A percentile compares a stretch with the other conserved stretches of the same genome.
Conservation (phyloP, 2,329 filamentous ascomycete genomes). For the Clarireedia monteithiana region DNA sequence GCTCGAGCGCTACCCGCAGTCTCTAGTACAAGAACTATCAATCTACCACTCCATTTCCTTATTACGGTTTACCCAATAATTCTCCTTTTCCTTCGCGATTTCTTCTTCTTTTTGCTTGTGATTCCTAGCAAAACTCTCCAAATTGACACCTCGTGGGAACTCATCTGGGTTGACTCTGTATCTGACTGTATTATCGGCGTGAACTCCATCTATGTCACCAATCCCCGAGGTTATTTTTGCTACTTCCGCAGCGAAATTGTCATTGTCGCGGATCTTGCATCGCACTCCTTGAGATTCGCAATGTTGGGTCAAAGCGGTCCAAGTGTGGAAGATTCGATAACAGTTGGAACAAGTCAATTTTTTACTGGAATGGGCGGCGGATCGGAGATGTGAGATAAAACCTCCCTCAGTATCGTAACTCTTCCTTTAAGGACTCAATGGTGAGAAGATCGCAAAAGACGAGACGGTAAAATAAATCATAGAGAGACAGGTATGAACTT, state of each 20-base stretch:
- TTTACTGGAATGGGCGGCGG: constrained; percentile 33
- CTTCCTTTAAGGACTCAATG: constrained; percentile 12
- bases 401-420: constrained; percentile 3
- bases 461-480: background rate
- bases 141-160: background rate
- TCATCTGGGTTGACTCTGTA: constrained; percentile 23
- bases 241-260: constrained; percentile 33
- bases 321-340: constrained; percentile 31
- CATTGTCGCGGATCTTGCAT: constrained; percentile 37
- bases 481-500: constrained; percentile 9
- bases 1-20: too few relatives aligned
- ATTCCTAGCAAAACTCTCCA: background rate
- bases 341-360: constrained; percentile 11
- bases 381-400: constrained; percentile 36
- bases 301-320: constrained; percentile 40
- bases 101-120: background rate
- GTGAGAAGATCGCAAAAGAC: background rate
- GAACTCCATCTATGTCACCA: constrained; percentile 20
- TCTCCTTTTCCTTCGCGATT: background rate
- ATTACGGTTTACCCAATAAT: background rate
- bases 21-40: too few relatives aligned
- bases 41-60: constrained; percentile 3
- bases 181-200: constrained; percentile 30
- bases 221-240: constrained; percentile 34
- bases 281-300: constrained; percentile 36